Evolutionary conservation across 768 basidiomycete genomes (phyloP).

Genomic region (Gloeophyllum trabeum): DNA sequence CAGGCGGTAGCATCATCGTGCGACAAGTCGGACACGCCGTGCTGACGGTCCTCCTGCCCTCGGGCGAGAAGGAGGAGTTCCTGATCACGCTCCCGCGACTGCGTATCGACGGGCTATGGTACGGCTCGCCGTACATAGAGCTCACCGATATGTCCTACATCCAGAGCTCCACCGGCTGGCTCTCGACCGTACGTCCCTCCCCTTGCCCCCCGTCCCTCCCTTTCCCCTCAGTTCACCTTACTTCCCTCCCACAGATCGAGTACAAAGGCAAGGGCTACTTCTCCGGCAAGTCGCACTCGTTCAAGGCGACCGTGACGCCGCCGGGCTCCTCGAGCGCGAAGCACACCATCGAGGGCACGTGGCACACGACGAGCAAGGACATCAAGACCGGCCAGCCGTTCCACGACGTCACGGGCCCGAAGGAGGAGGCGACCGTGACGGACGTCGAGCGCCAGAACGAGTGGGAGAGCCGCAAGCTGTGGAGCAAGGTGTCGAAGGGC

Average conservation of each 20-base stretch:
- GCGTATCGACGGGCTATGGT: constrained; percentile 89
- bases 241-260: constrained; percentile 38
- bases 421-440: constrained; percentile 66
- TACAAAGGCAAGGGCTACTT: constrained; percentile 98
- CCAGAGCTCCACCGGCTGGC: constrained; percentile 49
- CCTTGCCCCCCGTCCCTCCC: constrained; percentile 1
- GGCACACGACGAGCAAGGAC: constrained; percentile 61
- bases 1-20: constrained; percentile 69
- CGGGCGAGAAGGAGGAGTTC: constrained; percentile 55
- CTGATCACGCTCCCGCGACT: constrained; percentile 88
- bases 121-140: constrained; percentile 88
- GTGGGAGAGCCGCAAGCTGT: constrained; percentile 81
- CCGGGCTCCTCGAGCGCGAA: constrained; percentile 20
- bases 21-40: constrained; percentile 94
- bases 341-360: constrained; percentile 68
- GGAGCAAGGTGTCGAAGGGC: constrained; percentile 81
- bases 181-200: constrained; percentile 30
- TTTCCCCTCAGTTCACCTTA: not conserved
- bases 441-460: constrained; percentile 55
- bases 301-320: constrained; percentile 70
- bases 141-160: constrained; percentile 78
- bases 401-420: constrained; percentile 63
- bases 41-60: constrained; percentile 53
- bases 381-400: constrained; percentile 40
- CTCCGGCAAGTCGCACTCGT: constrained; percentile 83